Percentiles rank a stretch among this genome's conserved stretches.
phyloP scores from a whole-genome alignment of 169 alveolate species.

The Plasmodium ovale region DNA sequence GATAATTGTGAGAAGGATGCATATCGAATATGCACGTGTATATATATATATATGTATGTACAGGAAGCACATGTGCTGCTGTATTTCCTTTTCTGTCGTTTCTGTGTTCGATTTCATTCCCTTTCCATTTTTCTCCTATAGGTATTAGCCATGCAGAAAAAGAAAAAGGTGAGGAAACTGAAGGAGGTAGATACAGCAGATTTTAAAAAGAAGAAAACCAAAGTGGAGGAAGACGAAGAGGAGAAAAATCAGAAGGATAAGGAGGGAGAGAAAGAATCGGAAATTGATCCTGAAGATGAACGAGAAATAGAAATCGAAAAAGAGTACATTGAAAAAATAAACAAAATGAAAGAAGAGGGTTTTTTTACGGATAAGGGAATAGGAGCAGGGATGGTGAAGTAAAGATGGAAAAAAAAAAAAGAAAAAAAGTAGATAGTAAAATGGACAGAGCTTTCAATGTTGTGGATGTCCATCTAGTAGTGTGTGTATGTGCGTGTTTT shows the following conservation, averaged over 20 bases:
- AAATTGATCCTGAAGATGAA: conserved; percentile 27
- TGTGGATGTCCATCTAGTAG: neutral
- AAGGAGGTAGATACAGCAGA: conserved; percentile 18
- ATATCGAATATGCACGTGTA: neutral
- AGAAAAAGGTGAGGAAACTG: conserved; percentile 39
- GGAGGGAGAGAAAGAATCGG: neutral
- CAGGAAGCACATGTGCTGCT: neutral
- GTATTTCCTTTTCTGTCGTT: neutral
- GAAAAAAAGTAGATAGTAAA: neutral
- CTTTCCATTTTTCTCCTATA: neutral
- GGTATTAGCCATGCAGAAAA: conserved; percentile 68
- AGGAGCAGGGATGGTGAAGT: conserved; percentile 69
- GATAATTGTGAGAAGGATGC: neutral
- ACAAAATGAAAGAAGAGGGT: conserved; percentile 71
- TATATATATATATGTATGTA: neutral
- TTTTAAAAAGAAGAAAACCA: conserved; percentile 29
- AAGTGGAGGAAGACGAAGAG: conserved; percentile 10
- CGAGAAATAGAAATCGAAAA: conserved; percentile 50
- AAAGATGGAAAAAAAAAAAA: neutral
- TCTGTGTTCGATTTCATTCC: neutral
- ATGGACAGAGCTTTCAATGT: neutral
- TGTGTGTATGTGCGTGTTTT: too few relatives aligned
- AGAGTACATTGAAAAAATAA: conserved; percentile 59
- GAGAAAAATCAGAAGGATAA: conserved; percentile 2
- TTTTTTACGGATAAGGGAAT: conserved; percentile 69